phyloP scores from a whole-genome alignment of 2,329 filamentous ascomycete genomes.

The Trichoderma asperellum region DNA sequence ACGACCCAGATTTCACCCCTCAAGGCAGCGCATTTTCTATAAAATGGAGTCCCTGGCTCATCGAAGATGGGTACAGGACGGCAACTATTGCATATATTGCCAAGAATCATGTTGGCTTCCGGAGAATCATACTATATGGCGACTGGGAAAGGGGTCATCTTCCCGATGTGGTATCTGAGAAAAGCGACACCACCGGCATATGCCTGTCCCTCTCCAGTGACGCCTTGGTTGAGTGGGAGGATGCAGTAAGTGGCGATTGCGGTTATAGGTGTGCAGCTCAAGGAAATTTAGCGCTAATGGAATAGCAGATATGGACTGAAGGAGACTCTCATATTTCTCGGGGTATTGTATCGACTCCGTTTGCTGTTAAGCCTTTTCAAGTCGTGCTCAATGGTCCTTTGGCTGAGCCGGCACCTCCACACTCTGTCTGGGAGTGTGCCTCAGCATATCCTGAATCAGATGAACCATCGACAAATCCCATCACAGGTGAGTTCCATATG shows the following conservation, averaged over 20 bases:
- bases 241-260: conserved; percentile 44
- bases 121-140: conserved; percentile 49
- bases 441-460: conserved; percentile 50
- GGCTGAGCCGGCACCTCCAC: conserved; percentile 37
- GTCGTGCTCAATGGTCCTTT: conserved; percentile 45
- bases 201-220: conserved; percentile 57
- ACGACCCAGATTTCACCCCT: conserved; percentile 55
- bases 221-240: conserved; percentile 61
- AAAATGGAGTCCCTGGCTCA: conserved; percentile 59
- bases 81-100: conserved; percentile 56
- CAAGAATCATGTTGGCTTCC: conserved; percentile 59
- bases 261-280: background rate
- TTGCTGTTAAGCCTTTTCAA: conserved; percentile 55
- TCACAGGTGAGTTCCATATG: conserved; percentile 31
- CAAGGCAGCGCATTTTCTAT: conserved; percentile 55
- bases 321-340: conserved; percentile 48
- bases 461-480: conserved; percentile 41
- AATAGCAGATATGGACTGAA: conserved; percentile 48
- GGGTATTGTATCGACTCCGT: conserved; percentile 59
- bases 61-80: conserved; percentile 40
- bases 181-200: conserved; percentile 50
- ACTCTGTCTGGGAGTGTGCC: conserved; percentile 50
- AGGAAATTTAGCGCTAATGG: conserved; percentile 26
- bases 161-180: conserved; percentile 46
- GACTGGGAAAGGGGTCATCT: conserved; percentile 43